Percentiles rank a stretch among this genome's conserved stretches.
Evolutionary conservation across 441 rosid species (phyloP).

Genomic region (California macrophylla): DNA sequence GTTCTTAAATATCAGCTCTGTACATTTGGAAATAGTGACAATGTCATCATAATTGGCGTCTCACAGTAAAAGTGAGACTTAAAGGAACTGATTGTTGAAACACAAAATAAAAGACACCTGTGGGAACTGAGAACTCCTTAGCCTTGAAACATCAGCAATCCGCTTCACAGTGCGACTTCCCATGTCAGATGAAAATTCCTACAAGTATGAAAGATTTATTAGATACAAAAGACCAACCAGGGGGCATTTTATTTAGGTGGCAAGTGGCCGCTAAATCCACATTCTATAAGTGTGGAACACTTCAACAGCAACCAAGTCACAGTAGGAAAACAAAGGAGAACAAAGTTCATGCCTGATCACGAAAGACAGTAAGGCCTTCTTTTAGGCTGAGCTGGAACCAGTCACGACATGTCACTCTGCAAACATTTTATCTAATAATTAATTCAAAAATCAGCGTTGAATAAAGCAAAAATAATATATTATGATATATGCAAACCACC

Average conservation of each 20-base stretch:
- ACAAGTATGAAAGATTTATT: constrained; percentile 2
- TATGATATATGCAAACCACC: background rate
- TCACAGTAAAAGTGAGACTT: background rate
- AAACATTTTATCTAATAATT: constrained; percentile 17
- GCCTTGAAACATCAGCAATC: constrained; percentile 86
- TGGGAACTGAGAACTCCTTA: constrained; percentile 75
- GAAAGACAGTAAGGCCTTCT: constrained; percentile 97
- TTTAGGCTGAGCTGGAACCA: constrained; percentile 98
- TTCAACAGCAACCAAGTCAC: background rate
- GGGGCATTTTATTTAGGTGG: background rate
- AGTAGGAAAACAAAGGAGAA: background rate
- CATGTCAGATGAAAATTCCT: constrained; percentile 99
- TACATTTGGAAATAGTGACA: background rate
- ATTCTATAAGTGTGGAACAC: too few species aligned
- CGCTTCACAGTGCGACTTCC: constrained; percentile 96
- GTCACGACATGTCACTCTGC: constrained; percentile 96
- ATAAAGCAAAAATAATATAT: background rate
- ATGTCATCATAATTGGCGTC: background rate
- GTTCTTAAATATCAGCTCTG: background rate
- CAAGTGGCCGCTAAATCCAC: too few species aligned
- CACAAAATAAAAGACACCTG: constrained; percentile 41
- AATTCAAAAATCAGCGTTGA: background rate
- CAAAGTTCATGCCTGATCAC: constrained; percentile 54
- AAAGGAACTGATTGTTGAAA: background rate
- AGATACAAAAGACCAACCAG: background rate